These are phyloP conservation scores for Fusarium burgessii DNA, from an alignment of 2,329 filamentous ascomycete species.

Conservation along the genomic window DNA sequence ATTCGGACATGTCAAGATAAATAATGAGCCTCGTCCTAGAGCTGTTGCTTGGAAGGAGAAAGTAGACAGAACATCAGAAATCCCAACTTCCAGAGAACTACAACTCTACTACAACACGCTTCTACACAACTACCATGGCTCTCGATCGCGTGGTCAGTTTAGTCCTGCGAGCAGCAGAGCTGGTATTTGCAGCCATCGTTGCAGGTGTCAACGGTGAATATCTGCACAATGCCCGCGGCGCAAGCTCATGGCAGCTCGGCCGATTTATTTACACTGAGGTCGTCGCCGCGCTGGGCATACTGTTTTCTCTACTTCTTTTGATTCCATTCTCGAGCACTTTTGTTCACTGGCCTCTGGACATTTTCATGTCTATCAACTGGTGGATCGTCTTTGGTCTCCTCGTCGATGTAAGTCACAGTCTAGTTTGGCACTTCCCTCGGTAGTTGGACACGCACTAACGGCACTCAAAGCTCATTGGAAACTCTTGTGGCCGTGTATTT, in stretches of 20 bases:
- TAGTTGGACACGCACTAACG: constrained; percentile 21
- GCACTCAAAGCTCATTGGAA: constrained; percentile 54
- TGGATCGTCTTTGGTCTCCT: constrained; percentile 76
- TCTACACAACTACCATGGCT: constrained; percentile 48
- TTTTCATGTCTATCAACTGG: constrained; percentile 77
- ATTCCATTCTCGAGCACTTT: constrained; percentile 77
- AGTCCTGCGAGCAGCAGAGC: constrained; percentile 59
- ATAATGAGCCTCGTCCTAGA: constrained; percentile 35
- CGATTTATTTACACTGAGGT: constrained; percentile 82
- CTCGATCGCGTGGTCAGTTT: constrained; percentile 56
- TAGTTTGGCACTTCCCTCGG: neutral
- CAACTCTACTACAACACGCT: neutral
- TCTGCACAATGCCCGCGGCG: constrained; percentile 63
- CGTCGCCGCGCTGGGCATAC: constrained; percentile 74
- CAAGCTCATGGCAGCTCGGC: constrained; percentile 65
- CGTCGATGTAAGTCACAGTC: constrained; percentile 64
- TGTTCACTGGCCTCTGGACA: constrained; percentile 77
- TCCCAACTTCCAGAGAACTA: neutral
- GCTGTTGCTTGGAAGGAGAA: neutral
- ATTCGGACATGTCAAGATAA: constrained; percentile 28
- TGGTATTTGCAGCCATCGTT: constrained; percentile 78
- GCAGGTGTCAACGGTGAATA: constrained; percentile 77
- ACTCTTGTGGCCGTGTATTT: constrained; percentile 68
- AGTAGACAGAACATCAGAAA: constrained; percentile 2
- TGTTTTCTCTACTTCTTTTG: constrained; percentile 78